Evolutionary conservation across 768 basidiomycete species (phyloP), one percentile per base, ranked within the genome.

Genomic region (Strobilomyces dryophilus): DNA sequence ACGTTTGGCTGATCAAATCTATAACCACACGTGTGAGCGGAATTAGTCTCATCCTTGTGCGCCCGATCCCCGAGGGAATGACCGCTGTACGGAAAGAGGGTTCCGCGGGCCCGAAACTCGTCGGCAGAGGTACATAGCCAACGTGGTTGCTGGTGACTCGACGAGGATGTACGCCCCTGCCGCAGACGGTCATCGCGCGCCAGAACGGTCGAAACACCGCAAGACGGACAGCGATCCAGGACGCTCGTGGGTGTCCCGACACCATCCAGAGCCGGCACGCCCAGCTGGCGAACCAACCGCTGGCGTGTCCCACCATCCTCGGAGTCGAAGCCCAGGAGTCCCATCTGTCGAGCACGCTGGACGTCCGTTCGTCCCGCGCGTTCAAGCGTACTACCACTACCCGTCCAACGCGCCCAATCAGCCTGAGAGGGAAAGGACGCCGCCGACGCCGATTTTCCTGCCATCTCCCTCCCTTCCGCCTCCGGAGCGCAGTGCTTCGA

Each of bases 201-300:
- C 54, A 31, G 51, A 51, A 27, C 52, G 47, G 41, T 45, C 63
- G 17, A 55, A 49, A 31, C 58, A 54, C 0, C 60, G 53, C 27
- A 56, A 57, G 35, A 14, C 60, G 20, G 54, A 54, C 2, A 64
- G 65, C 43, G 68, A 69, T 49, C 61, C 67, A 31, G 65, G 58
- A 26, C 57, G 63, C 24, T 15, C 53, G 1, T 57, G 57, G 41
- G 54, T 59, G 27, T 37, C 47, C 12, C 65, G 61, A 0, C 62
- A 68, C 49, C 54, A 67, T 57, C 68, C 68, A 26, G 44, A 59
- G 6, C 67, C 67, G 7, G 60, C 57, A 3, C 67, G 65, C 20
- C 66, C 59, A 11, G 20, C 45, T 18, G 60, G 58, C 8, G 66
- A 59, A 18, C 60, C 64, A 18, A 20, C 27, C 4, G 10, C 37